A percentile compares a stretch with the other conserved stretches of the same genome.
phyloP scores from a whole-genome alignment of 495 filamentous ascomycete species.

The Glutinoglossum americanum region DNA sequence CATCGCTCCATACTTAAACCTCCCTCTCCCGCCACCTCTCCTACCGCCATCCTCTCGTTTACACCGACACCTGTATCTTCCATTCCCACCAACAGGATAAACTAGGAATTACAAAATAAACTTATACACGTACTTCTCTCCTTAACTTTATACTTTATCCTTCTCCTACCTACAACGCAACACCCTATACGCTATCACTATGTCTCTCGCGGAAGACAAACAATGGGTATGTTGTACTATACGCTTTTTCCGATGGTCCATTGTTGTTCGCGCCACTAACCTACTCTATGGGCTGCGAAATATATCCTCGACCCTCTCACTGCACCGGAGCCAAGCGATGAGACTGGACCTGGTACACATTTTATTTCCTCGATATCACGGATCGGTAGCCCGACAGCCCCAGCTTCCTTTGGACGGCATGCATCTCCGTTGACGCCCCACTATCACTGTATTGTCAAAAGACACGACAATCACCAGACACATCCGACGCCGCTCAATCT shows the following conservation, averaged over 20 bases:
- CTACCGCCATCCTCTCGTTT: too few relatives aligned
- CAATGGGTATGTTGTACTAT: constrained; percentile 8
- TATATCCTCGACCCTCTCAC: constrained; percentile 36
- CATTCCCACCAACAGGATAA: too few relatives aligned
- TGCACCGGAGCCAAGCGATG: constrained; percentile 28
- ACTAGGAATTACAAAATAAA: too few relatives aligned
- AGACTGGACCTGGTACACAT: constrained; percentile 28
- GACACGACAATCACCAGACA: constrained; percentile 20
- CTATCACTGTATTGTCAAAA: constrained; percentile 10
- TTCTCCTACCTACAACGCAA: background rate
- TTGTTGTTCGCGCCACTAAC: background rate
- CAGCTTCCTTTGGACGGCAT: constrained; percentile 7
- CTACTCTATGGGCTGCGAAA: constrained; percentile 22
- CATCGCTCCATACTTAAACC: background rate
- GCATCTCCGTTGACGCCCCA: background rate
- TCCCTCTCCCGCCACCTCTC: background rate
- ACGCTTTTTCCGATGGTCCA: background rate
- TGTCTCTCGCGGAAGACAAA: constrained; percentile 4
- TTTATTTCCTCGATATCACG: constrained; percentile 16
- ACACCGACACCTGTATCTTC: too few relatives aligned
- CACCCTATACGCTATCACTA: background rate
- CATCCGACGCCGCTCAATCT: constrained; percentile 15
- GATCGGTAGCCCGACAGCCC: constrained; percentile 6
- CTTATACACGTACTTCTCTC: too few relatives aligned
- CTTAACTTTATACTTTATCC: background rate